phyloP scores from a whole-genome alignment of 176 grass and related monocot species.

The maize (Zea mays) region Zm-B73-REFERENCE-NAM-5.0 NC_050102.1:182460501-182461000 shows the following conservation, averaged over 20 bases:
- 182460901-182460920: constrained; percentile 10
- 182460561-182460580: constrained; percentile 1
- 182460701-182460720: no score
- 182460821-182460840: constrained; percentile 20
- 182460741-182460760: not conserved
- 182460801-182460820: not conserved
- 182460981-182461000: constrained; percentile 24
- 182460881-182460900: constrained; percentile 21
- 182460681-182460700: no score
- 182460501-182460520: constrained; percentile 3
- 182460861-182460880: not conserved
- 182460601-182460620: constrained; percentile 1
- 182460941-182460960: not conserved
- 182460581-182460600: not conserved
- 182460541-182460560: not conserved
- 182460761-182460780: constrained; percentile 2
- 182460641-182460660: no score
- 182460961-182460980: constrained; percentile 10
- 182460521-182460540: not conserved
- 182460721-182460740: no score
- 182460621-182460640: not conserved
- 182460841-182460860: constrained; percentile 2
- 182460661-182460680: no score
- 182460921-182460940: constrained; percentile 3
- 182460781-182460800: not conserved